Percentiles rank a stretch among this genome's conserved stretches.
Evolutionary conservation across 1,139 yeast genomes (phyloP).

Genomic region (Geotrichum klebahnii): DNA sequence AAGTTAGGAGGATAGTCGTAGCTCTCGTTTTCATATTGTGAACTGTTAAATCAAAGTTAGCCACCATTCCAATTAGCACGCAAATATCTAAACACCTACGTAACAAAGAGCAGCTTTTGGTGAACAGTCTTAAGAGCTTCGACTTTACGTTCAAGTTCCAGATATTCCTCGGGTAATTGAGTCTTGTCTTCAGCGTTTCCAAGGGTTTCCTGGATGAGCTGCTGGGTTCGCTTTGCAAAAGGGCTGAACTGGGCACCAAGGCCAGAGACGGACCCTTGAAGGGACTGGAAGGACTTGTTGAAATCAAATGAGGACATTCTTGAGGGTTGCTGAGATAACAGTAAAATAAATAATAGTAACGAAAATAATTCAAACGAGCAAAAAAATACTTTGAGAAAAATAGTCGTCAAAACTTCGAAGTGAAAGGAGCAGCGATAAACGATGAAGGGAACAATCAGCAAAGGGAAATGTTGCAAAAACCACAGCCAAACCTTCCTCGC

Average conservation of each 20-base stretch:
- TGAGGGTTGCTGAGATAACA: neutral
- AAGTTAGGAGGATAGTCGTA: constrained; percentile 84
- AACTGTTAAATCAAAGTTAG: constrained; percentile 22
- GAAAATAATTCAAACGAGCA: neutral
- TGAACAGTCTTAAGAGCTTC: constrained; percentile 72
- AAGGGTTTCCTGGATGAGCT: constrained; percentile 71
- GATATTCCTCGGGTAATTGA: constrained; percentile 78
- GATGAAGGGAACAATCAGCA: too few relatives aligned
- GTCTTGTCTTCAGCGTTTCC: constrained; percentile 78
- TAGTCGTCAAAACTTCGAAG: too few relatives aligned
- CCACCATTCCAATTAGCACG: too few relatives aligned
- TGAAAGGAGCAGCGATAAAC: too few relatives aligned
- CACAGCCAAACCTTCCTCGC: too few relatives aligned
- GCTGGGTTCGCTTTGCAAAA: constrained; percentile 75
- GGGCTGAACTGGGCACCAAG: constrained; percentile 47
- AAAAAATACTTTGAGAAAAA: neutral
- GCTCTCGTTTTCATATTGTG: constrained; percentile 69
- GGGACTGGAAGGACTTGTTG: constrained; percentile 40
- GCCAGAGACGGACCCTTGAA: constrained; percentile 39
- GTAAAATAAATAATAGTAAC: neutral
- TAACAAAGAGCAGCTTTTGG: constrained; percentile 66
- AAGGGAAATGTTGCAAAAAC: too few relatives aligned
- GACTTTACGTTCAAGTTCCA: constrained; percentile 68
- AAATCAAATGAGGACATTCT: constrained; percentile 22
- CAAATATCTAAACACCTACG: constrained; percentile 40